phyloP scores from a whole-genome alignment of 2,329 filamentous ascomycete genomes.

The Fonsecaea pugnacius region DNA sequence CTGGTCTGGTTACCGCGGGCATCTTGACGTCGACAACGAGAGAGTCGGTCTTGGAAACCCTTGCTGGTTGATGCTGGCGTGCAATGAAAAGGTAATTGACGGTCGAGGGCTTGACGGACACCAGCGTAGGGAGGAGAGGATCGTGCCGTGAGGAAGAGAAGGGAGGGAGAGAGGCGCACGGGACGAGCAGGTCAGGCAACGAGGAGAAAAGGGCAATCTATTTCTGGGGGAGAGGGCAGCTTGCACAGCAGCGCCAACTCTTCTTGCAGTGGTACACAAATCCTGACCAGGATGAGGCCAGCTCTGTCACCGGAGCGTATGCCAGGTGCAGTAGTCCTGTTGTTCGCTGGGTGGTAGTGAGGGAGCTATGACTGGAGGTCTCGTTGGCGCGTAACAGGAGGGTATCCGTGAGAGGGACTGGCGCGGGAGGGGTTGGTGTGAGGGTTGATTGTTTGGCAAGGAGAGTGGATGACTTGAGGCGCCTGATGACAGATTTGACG shows the following conservation, averaged over 20 bases:
- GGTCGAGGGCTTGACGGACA: slow-evolving; percentile 30
- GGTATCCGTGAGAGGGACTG: slow-evolving; percentile 25
- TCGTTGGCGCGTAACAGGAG: slow-evolving; percentile 33
- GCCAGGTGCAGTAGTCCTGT: slow-evolving; percentile 30
- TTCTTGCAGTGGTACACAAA: slow-evolving; percentile 22
- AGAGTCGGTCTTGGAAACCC: slow-evolving; percentile 31
- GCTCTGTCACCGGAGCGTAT: slow-evolving; percentile 32
- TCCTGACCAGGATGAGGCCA: slow-evolving; percentile 36
- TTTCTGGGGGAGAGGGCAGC: slow-evolving; percentile 34
- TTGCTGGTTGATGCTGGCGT: slow-evolving; percentile 18
- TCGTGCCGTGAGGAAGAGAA: slow-evolving; percentile 31
- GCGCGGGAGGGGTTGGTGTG: slow-evolving; percentile 17
- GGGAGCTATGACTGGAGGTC: slow-evolving; percentile 28
- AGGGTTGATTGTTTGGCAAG: slow-evolving; percentile 17
- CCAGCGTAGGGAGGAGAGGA: slow-evolving; percentile 29
- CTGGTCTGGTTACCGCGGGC: slow-evolving; percentile 42
- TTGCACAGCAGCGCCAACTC: slow-evolving; percentile 25
- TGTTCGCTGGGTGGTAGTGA: slow-evolving; percentile 15
- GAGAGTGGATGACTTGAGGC: slow-evolving; percentile 30
- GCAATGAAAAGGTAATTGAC: slow-evolving; percentile 15
- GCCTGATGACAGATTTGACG: slow-evolving; percentile 18
- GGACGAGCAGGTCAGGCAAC: slow-evolving; percentile 19
- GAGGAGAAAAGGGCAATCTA: slow-evolving; percentile 30
- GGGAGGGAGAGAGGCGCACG: slow-evolving; percentile 14
- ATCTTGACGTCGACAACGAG: slow-evolving; percentile 39